phyloP scores from a whole-genome alignment of 495 filamentous ascomycete species.

The Penicillium turbatum region DNA sequence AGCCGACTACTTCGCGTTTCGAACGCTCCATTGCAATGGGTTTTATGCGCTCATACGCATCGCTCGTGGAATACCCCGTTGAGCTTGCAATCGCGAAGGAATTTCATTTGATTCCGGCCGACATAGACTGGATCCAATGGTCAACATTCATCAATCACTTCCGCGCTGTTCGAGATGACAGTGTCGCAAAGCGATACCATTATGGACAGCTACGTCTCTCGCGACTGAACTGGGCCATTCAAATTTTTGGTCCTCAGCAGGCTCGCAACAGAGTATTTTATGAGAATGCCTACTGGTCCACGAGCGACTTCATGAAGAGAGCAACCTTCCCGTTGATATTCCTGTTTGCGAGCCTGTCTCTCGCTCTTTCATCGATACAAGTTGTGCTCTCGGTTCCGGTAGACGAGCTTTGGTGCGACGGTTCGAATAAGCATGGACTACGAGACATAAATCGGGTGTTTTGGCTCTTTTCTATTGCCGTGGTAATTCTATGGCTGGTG shows the following conservation, averaged over 20 bases:
- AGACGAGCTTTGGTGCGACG: background rate
- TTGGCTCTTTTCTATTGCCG: slow-evolving; percentile 2
- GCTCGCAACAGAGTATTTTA: background rate
- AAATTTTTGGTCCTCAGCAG: background rate
- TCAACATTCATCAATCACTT: background rate
- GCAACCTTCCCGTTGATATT: background rate
- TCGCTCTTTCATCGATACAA: slow-evolving; percentile 1
- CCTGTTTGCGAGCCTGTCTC: background rate
- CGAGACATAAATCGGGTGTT: background rate
- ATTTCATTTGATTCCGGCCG: background rate
- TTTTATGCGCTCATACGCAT: background rate
- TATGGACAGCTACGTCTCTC: background rate
- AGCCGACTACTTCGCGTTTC: background rate
- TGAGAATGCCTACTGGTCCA: background rate
- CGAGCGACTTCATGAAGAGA: background rate
- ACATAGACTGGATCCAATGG: background rate
- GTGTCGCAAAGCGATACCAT: background rate
- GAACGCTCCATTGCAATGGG: background rate
- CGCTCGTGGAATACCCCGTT: background rate
- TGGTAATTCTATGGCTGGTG: background rate
- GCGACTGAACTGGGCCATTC: background rate
- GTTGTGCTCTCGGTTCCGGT: background rate
- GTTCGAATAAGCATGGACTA: background rate
- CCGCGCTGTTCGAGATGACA: background rate
- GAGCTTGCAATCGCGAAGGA: background rate